Evolutionary conservation across 2,329 filamentous ascomycete species (phyloP).

Genomic region (Teratosphaeria zuluensis): DNA sequence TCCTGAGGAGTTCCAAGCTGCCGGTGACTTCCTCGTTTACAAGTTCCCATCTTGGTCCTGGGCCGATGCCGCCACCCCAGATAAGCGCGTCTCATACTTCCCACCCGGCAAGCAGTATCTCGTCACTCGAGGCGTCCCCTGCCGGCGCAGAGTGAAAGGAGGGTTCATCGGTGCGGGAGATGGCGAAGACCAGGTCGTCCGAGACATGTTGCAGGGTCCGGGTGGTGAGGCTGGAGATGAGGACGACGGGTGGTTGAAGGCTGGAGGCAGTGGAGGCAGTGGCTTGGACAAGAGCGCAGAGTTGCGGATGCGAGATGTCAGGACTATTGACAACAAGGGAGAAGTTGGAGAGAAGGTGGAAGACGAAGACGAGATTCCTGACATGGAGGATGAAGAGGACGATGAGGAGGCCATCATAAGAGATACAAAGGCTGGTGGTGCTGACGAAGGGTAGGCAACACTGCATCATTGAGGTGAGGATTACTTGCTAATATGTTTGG

Average conservation of each 20-base stretch:
- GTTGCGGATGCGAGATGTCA: conserved; percentile 67
- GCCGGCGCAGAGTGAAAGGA: conserved; percentile 71
- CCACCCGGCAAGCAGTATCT: conserved; percentile 90
- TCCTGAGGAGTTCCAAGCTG: conserved; percentile 89
- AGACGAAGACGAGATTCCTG: conserved; percentile 76
- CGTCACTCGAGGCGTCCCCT: conserved; percentile 88
- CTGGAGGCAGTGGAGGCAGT: conserved; percentile 64
- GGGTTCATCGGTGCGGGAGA: conserved; percentile 76
- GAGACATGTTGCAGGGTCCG: conserved; percentile 56
- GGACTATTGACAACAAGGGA: conserved; percentile 80
- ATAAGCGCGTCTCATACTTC: conserved; percentile 69
- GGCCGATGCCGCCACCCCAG: conserved; percentile 75
- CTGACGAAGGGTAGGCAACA: conserved; percentile 44
- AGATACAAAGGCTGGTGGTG: conserved; percentile 47
- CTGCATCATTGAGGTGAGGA: not conserved
- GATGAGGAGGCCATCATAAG: conserved; percentile 91
- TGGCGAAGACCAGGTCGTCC: conserved; percentile 75
- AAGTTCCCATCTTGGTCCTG: conserved; percentile 99
- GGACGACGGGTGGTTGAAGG: conserved; percentile 86
- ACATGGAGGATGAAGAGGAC: conserved; percentile 96
- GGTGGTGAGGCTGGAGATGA: conserved; percentile 42
- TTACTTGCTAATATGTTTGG: not conserved
- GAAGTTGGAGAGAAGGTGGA: conserved; percentile 69
- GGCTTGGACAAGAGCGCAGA: conserved; percentile 39
- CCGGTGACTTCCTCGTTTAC: conserved; percentile 95